These are phyloP conservation scores for Teunomyces funiuensis DNA, from an alignment of 805 yeast genomes.

Conservation along the genomic window DNA sequence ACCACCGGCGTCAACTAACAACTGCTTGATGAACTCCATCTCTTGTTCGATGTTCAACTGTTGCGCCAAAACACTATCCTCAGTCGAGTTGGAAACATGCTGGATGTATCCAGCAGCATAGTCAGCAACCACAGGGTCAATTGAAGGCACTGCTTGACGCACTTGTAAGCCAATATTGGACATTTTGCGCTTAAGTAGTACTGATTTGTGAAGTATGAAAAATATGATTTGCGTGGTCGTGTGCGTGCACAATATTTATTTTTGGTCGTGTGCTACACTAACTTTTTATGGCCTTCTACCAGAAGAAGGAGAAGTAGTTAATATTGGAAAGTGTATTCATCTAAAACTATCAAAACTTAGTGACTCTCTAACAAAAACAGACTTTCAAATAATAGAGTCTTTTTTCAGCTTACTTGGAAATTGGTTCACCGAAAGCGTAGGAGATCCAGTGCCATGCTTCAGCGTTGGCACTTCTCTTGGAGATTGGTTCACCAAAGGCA, in stretches of 20 bases:
- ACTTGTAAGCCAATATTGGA: slow-evolving; percentile 54
- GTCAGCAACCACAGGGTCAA: slow-evolving; percentile 84
- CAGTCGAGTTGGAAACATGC: slow-evolving; percentile 73
- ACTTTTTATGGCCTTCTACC: no score
- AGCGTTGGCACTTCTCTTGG: slow-evolving; percentile 13
- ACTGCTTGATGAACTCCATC: slow-evolving; percentile 60
- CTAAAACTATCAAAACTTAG: not conserved
- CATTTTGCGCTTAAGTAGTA: slow-evolving; percentile 22
- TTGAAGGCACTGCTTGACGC: slow-evolving; percentile 80
- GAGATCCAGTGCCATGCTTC: slow-evolving; percentile 10
- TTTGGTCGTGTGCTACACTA: no score
- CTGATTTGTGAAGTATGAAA: not conserved
- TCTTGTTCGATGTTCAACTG: slow-evolving; percentile 68
- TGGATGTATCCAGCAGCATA: slow-evolving; percentile 91
- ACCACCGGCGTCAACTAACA: slow-evolving; percentile 85
- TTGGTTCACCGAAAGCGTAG: slow-evolving; percentile 10
- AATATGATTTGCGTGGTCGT: slow-evolving; percentile 1
- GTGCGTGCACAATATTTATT: not conserved
- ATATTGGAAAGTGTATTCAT: no score
- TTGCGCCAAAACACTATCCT: slow-evolving; percentile 79
- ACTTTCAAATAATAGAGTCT: not conserved
- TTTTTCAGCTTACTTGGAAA: slow-evolving; percentile 11
- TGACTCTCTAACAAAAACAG: no score
- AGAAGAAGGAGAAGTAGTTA: no score
- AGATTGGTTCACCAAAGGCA: slow-evolving; percentile 10